phyloP scores from a whole-genome alignment of 148 eudicot species.

The Dysphania ambrosioides region DNA sequence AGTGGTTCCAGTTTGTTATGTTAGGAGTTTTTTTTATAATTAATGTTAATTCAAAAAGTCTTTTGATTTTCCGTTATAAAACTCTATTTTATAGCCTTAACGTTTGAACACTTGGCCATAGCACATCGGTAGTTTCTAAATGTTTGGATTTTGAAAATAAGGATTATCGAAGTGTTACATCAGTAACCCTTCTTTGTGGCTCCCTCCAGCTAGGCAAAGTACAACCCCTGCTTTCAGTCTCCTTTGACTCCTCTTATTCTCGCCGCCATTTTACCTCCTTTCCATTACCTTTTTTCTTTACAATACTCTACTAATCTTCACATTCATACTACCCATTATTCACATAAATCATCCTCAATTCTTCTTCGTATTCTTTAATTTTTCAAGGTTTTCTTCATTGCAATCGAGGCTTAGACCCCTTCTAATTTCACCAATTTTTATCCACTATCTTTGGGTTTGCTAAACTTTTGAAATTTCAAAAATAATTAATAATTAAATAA shows the following conservation, averaged over 20 bases:
- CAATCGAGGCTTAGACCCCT: slow-evolving; percentile 17
- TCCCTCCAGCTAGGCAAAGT: slow-evolving; percentile 19
- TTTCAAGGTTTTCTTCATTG: slow-evolving; percentile 14
- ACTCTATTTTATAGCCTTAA: no score
- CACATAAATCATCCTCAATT: neutral
- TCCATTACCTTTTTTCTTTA: neutral
- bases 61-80: no score
- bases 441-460: neutral
- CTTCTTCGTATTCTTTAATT: slow-evolving; percentile 1
- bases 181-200: neutral
- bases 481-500: no score
- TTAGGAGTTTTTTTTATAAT: no score
- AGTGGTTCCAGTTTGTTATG: no score
- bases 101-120: no score
- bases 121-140: no score
- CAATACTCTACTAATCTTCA: neutral
- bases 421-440: neutral
- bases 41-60: no score
- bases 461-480: neutral
- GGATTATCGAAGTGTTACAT: no score
- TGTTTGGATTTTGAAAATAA: no score
- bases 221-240: neutral
- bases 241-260: neutral
- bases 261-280: no score
- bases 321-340: neutral